Evolutionary conservation across 1,284 basidiomycete genomes (phyloP).

Genomic region (Malassezia cuniculi): DNA sequence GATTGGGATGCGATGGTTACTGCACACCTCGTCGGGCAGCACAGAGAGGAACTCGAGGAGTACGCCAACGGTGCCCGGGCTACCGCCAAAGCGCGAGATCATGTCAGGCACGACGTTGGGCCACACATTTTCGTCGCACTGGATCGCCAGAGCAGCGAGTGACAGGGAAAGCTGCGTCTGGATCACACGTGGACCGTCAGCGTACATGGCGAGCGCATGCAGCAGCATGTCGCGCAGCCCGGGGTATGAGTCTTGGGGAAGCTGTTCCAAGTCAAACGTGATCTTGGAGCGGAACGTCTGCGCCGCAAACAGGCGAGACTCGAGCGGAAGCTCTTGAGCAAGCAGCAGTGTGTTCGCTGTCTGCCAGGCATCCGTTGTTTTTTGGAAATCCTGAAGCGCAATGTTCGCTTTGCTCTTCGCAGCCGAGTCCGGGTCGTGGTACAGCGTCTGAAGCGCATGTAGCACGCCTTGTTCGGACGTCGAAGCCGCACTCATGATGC

Average conservation of each 20-base stretch:
- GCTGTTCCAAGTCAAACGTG: slow-evolving; percentile 84
- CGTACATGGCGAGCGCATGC: slow-evolving; percentile 55
- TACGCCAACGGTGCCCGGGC: slow-evolving; percentile 67
- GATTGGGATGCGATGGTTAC: slow-evolving; percentile 75
- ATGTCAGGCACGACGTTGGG: slow-evolving; percentile 63
- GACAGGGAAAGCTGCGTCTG: slow-evolving; percentile 81
- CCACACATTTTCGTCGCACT: slow-evolving; percentile 66
- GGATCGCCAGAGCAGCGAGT: slow-evolving; percentile 76
- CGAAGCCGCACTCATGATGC: slow-evolving; percentile 10
- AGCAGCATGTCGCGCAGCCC: slow-evolving; percentile 76
- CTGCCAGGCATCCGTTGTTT: slow-evolving; percentile 77
- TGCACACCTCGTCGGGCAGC: slow-evolving; percentile 75
- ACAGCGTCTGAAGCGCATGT: slow-evolving; percentile 50
- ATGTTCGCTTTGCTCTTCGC: slow-evolving; percentile 57
- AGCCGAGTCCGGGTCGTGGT: slow-evolving; percentile 59
- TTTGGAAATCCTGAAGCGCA: slow-evolving; percentile 47
- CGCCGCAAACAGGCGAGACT: slow-evolving; percentile 83
- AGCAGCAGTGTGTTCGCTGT: slow-evolving; percentile 81
- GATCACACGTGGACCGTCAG: slow-evolving; percentile 70
- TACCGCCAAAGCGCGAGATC: slow-evolving; percentile 72
- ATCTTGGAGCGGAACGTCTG: slow-evolving; percentile 96
- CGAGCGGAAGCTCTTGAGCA: slow-evolving; percentile 61
- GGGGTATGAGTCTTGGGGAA: slow-evolving; percentile 60
- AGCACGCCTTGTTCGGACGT: slow-evolving; percentile 36
- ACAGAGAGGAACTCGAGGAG: slow-evolving; percentile 81